These are phyloP conservation scores for Lignosus rhinocerotis DNA, from an alignment of 1,284 basidiomycete species.

Conservation along the genomic window DNA sequence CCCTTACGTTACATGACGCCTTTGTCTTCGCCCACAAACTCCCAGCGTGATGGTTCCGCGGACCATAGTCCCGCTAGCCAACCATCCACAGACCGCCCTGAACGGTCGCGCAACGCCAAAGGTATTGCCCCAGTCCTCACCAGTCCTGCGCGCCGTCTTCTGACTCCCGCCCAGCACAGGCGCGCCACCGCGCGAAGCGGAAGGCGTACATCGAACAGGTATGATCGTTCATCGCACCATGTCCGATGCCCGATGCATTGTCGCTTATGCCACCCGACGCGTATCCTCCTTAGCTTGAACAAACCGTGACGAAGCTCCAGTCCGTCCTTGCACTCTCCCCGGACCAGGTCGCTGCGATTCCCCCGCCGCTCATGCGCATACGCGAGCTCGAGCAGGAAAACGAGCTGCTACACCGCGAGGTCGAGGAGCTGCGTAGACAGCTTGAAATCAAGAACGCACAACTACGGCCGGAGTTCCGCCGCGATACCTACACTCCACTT, in stretches of 20 bases:
- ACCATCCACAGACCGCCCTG: constrained; percentile 48
- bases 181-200: constrained; percentile 87
- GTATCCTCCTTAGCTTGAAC: constrained; percentile 57
- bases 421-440: constrained; percentile 65
- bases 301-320: constrained; percentile 79
- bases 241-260: constrained; percentile 7
- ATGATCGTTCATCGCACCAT: constrained; percentile 20
- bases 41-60: constrained; percentile 22
- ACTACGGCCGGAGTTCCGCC: constrained; percentile 30
- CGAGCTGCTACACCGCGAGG: constrained; percentile 62
- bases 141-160: background rate
- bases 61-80: constrained; percentile 16
- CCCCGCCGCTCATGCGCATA: constrained; percentile 68
- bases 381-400: constrained; percentile 79
- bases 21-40: constrained; percentile 27
- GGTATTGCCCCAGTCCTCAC: constrained; percentile 19
- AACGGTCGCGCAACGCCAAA: constrained; percentile 54
- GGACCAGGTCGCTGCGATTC: constrained; percentile 68
- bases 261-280: constrained; percentile 1
- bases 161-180: constrained; percentile 61
- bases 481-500: constrained; percentile 13
- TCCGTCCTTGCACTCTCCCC: constrained; percentile 66
- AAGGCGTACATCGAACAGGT: constrained; percentile 93
- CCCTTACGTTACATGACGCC: constrained; percentile 39
- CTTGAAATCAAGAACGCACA: constrained; percentile 39